Base-by-base conservation (phyloP, 179 eudicot genomes). In the Spergularia azorica region DNA sequence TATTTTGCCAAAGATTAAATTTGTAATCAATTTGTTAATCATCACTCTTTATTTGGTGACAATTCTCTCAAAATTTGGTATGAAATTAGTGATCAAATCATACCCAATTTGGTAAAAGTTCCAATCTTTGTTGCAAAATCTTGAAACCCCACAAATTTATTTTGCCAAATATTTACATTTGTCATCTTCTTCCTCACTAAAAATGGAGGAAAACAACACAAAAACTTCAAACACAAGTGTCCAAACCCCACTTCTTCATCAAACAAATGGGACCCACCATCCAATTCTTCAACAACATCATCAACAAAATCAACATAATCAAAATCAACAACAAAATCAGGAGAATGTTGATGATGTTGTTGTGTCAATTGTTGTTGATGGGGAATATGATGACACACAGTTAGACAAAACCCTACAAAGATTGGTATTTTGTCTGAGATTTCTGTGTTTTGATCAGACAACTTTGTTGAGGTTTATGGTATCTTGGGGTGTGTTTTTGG, bases 381-480 rank as follows among this genome's bases (percentile, higher is more conserved):
- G 56, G 18, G 79, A 70, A 46, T 83, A 68, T 41, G 82, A 77
- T 48, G 89, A 86, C 20, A 86, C 90, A 54, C 79, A 71, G 20
- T 86, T 93, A 55, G 92, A 89, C n/a, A 82, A 87, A 79, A 70
- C 80, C 85, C 92, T 94, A 14, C 76, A 82, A 72, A 72, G 78
- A 63, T 81, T 92, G 12, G 86, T 90, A 57, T 78, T 79, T 51
- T 89, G 38, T 39, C 85, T 94, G 0, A 60, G 77, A 73, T 51
- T 89, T 11, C 59, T 92, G 82, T 92, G 97, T 38, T 94, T 87
- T 79, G 81, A 84, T 69, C 97, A 92, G 70, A 79, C 83, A 8
- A 83, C 87, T 8, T 48, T 71, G 0, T 36, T 74, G 67, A 87
- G 84, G 8, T 72, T 87, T 80, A 75, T 65, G 26, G 12, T 88